Percentiles rank a stretch among this genome's conserved stretches.
Conservation (phyloP, 345 rosid species). For the Hibiscus syriacus region DNA sequence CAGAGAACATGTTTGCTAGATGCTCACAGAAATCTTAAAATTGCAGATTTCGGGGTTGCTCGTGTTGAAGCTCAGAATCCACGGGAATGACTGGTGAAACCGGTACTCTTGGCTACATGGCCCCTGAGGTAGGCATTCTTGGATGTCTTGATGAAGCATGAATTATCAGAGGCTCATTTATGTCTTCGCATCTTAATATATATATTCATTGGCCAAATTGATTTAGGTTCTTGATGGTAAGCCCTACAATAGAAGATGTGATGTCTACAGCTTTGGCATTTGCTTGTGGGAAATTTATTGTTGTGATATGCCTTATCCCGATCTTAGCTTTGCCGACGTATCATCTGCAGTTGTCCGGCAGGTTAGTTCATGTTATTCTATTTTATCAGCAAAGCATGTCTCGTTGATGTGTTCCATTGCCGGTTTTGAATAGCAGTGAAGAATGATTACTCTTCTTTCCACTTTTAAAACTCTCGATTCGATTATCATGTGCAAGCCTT, state of each 20-base stretch:
- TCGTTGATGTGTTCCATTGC: neutral
- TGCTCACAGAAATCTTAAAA: constrained; percentile 50
- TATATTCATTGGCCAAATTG: neutral
- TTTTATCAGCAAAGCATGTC: neutral
- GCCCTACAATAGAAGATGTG: constrained; percentile 88
- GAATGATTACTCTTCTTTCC: no score
- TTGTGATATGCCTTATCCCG: constrained; percentile 85
- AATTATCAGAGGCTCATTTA: neutral
- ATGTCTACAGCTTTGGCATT: constrained; percentile 95
- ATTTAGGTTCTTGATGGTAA: constrained; percentile 82
- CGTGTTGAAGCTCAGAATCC: constrained; percentile 98
- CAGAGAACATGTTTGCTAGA: constrained; percentile 91
- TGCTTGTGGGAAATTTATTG: constrained; percentile 98
- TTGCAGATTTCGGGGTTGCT: constrained; percentile 97
- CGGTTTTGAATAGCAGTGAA: no score
- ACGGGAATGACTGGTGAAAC: constrained; percentile 97
- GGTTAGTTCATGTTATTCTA: constrained; percentile 30
- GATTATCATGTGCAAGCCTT: no score
- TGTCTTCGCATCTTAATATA: neutral
- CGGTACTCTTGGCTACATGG: constrained; percentile 96
- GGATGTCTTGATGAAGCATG: neutral
- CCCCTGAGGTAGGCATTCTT: constrained; percentile 70
- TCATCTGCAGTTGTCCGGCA: constrained; percentile 76
- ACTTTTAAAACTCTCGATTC: no score
- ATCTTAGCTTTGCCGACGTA: constrained; percentile 77